Percentiles rank a stretch among this genome's conserved stretches.
These are phyloP conservation scores for Aspergillus ochraceoroseus DNA, from an alignment of 2,329 filamentous ascomycete species.

Conservation along the genomic window DNA sequence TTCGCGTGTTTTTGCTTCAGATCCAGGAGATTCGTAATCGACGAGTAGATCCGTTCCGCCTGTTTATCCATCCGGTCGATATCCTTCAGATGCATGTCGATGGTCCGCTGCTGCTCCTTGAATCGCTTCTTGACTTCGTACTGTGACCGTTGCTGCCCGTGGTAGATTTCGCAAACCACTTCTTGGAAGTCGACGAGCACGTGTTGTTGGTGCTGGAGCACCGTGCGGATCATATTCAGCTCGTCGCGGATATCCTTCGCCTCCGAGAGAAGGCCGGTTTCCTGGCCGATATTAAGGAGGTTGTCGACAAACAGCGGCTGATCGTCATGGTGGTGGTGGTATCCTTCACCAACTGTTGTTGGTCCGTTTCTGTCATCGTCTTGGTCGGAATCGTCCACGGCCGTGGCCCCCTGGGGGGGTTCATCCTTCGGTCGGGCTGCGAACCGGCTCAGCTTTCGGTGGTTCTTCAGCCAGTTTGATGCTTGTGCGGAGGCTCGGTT, in stretches of 20 bases:
- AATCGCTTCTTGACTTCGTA: constrained; percentile 52
- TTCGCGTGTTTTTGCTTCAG: constrained; percentile 67
- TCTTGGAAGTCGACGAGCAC: constrained; percentile 36
- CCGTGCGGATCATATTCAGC: constrained; percentile 55
- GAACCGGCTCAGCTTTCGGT: constrained; percentile 43
- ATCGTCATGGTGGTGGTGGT: constrained; percentile 28
- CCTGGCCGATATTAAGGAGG: constrained; percentile 52
- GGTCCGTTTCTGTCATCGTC: constrained; percentile 1
- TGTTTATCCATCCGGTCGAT: constrained; percentile 61
- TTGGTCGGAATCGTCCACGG: background rate
- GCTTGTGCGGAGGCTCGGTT: constrained; percentile 56
- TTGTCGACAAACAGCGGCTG: constrained; percentile 46
- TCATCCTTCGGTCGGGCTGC: constrained; percentile 21
- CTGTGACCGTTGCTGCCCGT: constrained; percentile 36
- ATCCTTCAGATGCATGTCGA: constrained; percentile 56
- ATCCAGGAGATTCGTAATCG: constrained; percentile 59
- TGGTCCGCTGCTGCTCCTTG: constrained; percentile 53
- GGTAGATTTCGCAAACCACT: constrained; percentile 34
- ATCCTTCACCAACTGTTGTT: constrained; percentile 18
- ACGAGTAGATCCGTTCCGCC: constrained; percentile 56
- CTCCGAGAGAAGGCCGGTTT: constrained; percentile 58
- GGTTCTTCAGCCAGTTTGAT: constrained; percentile 51
- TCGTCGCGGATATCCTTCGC: constrained; percentile 65
- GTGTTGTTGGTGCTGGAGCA: constrained; percentile 38
- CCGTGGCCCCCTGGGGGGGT: constrained; percentile 6